Evolutionary conservation across 225 moss, liverwort and hornwort genomes (phyloP), one percentile per base, ranked within the genome.

Genomic region (Thuidium tamariscinum): DNA sequence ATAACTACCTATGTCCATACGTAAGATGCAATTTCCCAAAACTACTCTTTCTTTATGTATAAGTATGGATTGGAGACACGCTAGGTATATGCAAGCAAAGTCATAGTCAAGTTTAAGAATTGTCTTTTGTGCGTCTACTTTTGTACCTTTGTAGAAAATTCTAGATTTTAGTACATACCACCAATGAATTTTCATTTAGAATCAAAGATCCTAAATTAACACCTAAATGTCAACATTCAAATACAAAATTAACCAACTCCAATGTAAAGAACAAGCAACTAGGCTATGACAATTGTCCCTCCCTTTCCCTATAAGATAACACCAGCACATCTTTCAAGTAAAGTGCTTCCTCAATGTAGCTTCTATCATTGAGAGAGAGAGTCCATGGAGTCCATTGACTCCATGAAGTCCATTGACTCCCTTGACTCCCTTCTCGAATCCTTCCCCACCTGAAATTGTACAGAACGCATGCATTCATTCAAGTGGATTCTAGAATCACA

Each of bases 91-190:
- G 9, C 54, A 52, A 0, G 0, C 14, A 36, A 15, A 76, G 3
- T 36, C 0, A 1, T 34, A 9, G 8, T 7, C 11, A 72, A 49
- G 7, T n/a, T n/a, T n/a, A 49, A 11, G 1, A 34, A 49, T 18
- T 2, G 5, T 5, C 25, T 0, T 54, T 0, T 36, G 52, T 5
- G 54, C 10, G 15, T 36, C 36, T 5, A 2, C 3, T 37, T 51
- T 55, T 23, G 2, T 4, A 36, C 9, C 5, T 1, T 25, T 3
- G 1, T 5, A 1, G 1, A 55, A 14, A 74, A 3, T 3, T 0
- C 9, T 7, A 49, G 2, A 51, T 13, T 8, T 51, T 74, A 12
- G 7, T 8, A 13, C 14, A 51, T 52, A n/a, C 22, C 52, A n/a
- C n/a, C 3, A 3, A 22, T n/a, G 14, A 22, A 51, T n/a, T 76